Evolutionary conservation across 352 stramenopile genomes (phyloP).

Genomic region (Phytopythium aichiense): DNA sequence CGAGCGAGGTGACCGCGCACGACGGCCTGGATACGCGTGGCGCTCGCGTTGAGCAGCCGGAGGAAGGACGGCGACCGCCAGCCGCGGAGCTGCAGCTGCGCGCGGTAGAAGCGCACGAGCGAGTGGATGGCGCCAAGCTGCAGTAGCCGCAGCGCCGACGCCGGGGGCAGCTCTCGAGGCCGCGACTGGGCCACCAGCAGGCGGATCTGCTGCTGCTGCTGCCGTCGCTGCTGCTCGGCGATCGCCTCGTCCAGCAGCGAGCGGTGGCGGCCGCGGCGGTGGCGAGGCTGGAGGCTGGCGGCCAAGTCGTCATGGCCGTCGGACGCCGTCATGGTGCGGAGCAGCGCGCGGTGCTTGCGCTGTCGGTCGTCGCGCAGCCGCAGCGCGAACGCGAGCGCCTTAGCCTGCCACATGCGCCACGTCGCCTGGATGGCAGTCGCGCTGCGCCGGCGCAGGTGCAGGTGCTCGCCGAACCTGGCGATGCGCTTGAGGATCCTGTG

Average conservation of each 20-base stretch:
- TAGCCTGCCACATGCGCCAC: constrained; percentile 79
- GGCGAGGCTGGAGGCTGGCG: background rate
- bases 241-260: constrained; percentile 4
- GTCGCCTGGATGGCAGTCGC: constrained; percentile 58
- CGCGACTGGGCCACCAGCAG: background rate
- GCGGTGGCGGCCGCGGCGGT: background rate
- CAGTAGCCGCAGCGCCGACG: constrained; percentile 26
- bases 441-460: constrained; percentile 32
- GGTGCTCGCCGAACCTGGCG: constrained; percentile 28
- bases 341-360: constrained; percentile 28
- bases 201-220: constrained; percentile 7
- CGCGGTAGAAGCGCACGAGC: constrained; percentile 43
- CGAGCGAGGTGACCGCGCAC: constrained; percentile 47
- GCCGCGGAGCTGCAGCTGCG: constrained; percentile 38
- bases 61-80: constrained; percentile 57
- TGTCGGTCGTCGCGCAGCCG: constrained; percentile 31
- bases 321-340: constrained; percentile 15
- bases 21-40: constrained; percentile 55
- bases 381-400: constrained; percentile 38
- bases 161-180: background rate
- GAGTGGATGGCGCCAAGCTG: constrained; percentile 51
- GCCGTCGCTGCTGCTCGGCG: constrained; percentile 15
- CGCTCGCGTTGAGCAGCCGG: constrained; percentile 31
- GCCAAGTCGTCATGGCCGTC: background rate
- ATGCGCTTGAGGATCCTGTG: constrained; percentile 51